Conservation (phyloP, 768 basidiomycete species). For the Agrocybe chaxingu region DNA sequence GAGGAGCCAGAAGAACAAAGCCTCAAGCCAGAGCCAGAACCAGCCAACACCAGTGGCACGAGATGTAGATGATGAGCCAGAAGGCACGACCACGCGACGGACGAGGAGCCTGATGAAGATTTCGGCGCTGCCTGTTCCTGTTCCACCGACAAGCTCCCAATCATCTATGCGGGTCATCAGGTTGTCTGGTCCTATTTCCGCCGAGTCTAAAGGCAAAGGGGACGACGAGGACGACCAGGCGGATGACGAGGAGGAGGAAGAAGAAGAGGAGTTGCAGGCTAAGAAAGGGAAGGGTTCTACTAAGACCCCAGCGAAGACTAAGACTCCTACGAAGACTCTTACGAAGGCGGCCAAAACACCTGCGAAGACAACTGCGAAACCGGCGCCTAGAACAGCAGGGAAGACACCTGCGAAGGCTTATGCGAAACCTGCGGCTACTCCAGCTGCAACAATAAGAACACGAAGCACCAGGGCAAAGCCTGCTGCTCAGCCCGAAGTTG, state of each 20-base stretch:
- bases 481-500: neutral
- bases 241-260: constrained; percentile 1
- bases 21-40: neutral
- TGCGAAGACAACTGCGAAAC: neutral
- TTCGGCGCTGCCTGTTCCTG: constrained; percentile 21
- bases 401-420: neutral
- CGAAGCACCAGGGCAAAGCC: neutral
- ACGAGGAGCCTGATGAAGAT: constrained; percentile 14
- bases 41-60: too few relatives aligned
- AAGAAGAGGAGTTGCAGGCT: neutral
- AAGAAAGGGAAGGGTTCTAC: neutral
- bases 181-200: neutral
- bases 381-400: neutral
- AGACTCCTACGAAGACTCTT: neutral
- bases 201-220: neutral
- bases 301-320: neutral
- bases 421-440: neutral
- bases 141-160: constrained; percentile 5
- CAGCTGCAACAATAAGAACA: neutral
- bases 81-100: constrained; percentile 4
- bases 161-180: constrained; percentile 1
- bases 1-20: constrained; percentile 15
- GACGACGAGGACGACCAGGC: constrained; percentile 3
- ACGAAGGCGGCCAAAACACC: constrained; percentile 7
- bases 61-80: neutral